Conservation (phyloP, 2,329 filamentous ascomycete species). For the Cryphonectria carpinicola region DNA sequence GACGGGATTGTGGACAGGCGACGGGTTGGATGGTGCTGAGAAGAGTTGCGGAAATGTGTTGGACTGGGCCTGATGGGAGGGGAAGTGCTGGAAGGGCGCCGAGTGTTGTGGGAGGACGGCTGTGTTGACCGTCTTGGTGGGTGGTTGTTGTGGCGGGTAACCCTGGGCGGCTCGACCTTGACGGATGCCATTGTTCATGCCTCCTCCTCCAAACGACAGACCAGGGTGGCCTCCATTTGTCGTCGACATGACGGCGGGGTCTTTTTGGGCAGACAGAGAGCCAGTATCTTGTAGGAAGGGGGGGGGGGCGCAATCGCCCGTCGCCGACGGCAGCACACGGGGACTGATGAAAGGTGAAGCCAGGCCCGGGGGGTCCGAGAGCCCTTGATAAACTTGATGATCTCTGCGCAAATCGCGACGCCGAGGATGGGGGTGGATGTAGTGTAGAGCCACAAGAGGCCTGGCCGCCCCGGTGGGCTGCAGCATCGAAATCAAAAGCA, state of each 20-base stretch:
- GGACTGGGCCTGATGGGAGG: conserved; percentile 54
- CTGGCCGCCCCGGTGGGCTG: not conserved
- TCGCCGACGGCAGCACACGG: conserved; percentile 4
- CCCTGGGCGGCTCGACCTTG: conserved; percentile 50
- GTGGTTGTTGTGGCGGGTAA: conserved; percentile 47
- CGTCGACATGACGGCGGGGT: conserved; percentile 37
- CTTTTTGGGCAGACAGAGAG: conserved; percentile 3
- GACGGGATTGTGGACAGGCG: conserved; percentile 52
- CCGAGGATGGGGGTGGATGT: conserved; percentile 21
- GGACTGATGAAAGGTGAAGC: conserved; percentile 18
- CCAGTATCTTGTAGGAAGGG: not conserved
- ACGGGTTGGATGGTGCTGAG: conserved; percentile 50
- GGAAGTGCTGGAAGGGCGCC: conserved; percentile 59
- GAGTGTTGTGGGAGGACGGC: conserved; percentile 55
- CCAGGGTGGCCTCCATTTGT: conserved; percentile 55
- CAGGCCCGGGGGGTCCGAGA: not conserved
- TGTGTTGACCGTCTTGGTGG: conserved; percentile 57
- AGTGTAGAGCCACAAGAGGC: conserved; percentile 3
- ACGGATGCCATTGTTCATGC: conserved; percentile 50
- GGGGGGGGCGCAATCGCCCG: conserved; percentile 11
- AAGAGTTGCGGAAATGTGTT: conserved; percentile 57
- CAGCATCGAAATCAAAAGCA: conserved; percentile 2
- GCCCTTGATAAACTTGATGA: conserved; percentile 13
- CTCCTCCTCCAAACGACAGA: conserved; percentile 47
- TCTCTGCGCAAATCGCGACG: conserved; percentile 18